Evolutionary conservation across 331 rosid species (phyloP).

Genomic region (Telfairia occidentalis): DNA sequence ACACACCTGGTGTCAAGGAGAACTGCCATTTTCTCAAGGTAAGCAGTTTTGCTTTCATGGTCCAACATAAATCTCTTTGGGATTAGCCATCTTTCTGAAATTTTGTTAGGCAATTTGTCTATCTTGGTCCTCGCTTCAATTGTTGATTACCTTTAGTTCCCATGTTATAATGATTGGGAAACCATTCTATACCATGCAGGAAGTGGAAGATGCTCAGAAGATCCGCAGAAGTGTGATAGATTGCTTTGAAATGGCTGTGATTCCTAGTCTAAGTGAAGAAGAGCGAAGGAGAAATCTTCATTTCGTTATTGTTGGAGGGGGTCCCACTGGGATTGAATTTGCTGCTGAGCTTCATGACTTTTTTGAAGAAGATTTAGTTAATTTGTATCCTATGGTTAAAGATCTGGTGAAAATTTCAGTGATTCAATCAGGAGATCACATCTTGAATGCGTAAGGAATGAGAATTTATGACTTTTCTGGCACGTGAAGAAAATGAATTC

Average conservation of each 20-base stretch:
- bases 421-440: conserved; percentile 97
- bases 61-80: neutral
- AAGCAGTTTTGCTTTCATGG: conserved; percentile 11
- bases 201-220: conserved; percentile 88
- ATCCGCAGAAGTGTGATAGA: conserved; percentile 69
- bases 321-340: conserved; percentile 97
- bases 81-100: neutral
- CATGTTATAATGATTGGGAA: conserved; percentile 4
- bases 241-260: conserved; percentile 83
- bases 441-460: conserved; percentile 67
- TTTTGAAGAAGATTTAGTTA: conserved; percentile 60
- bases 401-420: conserved; percentile 70
- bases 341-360: conserved; percentile 95
- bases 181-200: conserved; percentile 32
- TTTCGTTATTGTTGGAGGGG: conserved; percentile 94
- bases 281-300: conserved; percentile 76
- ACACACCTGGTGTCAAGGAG: conserved; percentile 87
- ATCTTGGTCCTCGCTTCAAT: neutral
- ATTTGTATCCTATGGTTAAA: conserved; percentile 57
- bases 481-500: neutral
- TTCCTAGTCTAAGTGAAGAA: conserved; percentile 70
- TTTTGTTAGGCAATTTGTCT: neutral
- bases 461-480: neutral
- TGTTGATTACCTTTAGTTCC: neutral
- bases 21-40: conserved; percentile 92